These are phyloP conservation scores for Vaccinium macrocarpon DNA, from an alignment of 148 eudicot species.

Conservation along the genomic window DNA sequence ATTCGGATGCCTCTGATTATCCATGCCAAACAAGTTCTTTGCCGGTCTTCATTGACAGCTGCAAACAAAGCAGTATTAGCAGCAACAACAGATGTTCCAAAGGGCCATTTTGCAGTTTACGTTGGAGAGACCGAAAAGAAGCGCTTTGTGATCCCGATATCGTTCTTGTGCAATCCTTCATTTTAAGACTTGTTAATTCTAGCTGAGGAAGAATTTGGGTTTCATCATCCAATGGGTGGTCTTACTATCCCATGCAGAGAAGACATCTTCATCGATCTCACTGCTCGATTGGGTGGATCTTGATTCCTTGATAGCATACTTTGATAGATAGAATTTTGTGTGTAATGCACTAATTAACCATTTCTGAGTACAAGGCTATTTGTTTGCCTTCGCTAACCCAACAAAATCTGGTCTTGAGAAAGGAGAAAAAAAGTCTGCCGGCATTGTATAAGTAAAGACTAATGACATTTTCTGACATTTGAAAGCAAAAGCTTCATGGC, in stretches of 20 bases:
- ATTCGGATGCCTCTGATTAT: conserved; percentile 12
- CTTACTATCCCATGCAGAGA: neutral
- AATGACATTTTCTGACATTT: neutral
- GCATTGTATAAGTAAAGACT: neutral
- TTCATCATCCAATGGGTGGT: conserved; percentile 2
- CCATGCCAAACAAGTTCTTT: neutral
- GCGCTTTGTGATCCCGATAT: neutral
- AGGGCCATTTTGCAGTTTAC: conserved; percentile 51
- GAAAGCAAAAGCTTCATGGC: neutral
- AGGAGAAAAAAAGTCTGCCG: too few relatives aligned
- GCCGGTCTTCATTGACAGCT: conserved; percentile 3
- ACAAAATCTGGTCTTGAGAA: too few relatives aligned
- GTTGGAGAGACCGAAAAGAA: conserved; percentile 33
- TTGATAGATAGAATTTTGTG: neutral
- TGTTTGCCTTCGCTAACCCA: neutral
- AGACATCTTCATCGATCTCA: neutral
- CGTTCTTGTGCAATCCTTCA: neutral
- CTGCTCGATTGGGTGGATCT: neutral
- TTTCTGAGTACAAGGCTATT: neutral
- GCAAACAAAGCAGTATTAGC: conserved; percentile 8
- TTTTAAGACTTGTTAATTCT: neutral
- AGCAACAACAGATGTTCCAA: conserved; percentile 8
- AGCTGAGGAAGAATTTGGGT: conserved; percentile 6
- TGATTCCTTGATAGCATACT: neutral
- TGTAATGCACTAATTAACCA: neutral